Base-by-base conservation (phyloP, 768 basidiomycete species). In the Agrocybe praecox region DNA sequence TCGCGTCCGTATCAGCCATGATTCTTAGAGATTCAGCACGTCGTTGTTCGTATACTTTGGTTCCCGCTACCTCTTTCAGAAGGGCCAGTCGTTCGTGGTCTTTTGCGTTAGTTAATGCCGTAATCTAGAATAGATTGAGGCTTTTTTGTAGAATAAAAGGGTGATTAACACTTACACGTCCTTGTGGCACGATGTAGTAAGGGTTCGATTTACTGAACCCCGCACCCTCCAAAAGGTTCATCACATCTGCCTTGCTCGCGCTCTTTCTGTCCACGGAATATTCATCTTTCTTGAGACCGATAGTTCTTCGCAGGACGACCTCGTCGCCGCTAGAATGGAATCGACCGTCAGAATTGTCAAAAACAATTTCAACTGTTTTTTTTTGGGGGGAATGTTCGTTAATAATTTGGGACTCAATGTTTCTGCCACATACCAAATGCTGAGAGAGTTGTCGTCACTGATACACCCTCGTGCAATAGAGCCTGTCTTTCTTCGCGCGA, bases 141-240 rank as follows among this genome's bases (percentile, higher is more conserved):
- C 44, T 24, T 15, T 50, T 1, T 11, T 2, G 17, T 15, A 19
- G 2, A n/a, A 26, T 18, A n/a, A 2, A 34, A 43, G 21, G 36
- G 6, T 40, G 11, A 50, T 9, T 8, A 9, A 10, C 15, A 82
- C 88, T 72, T 65, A 97, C 96, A 49, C 96, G 79, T 51, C 97
- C 97, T 78, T 99, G 97, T 2, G 97, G 97, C 0, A 98, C 96
- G 62, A 99, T 99, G 66, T 98, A 99, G 70, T 98, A 99, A 0
- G 97, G 97, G 67, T 98, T 99, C n/a, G 90, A 90, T 68, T 94
- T 92, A 75, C 92, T 94, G 77, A 99, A 99, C 0, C 97, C 96
- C 1, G 97, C 97, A 67, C 89, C 92, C 70, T 98, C 97, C 46
- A 99, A 82, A 22, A 98, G 79, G 66, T 94, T 96, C 93, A 97